A percentile compares a stretch with the other conserved stretches of the same genome.
phyloP scores from a whole-genome alignment of 345 rosid species.

The Gossypium longicalyx region DNA sequence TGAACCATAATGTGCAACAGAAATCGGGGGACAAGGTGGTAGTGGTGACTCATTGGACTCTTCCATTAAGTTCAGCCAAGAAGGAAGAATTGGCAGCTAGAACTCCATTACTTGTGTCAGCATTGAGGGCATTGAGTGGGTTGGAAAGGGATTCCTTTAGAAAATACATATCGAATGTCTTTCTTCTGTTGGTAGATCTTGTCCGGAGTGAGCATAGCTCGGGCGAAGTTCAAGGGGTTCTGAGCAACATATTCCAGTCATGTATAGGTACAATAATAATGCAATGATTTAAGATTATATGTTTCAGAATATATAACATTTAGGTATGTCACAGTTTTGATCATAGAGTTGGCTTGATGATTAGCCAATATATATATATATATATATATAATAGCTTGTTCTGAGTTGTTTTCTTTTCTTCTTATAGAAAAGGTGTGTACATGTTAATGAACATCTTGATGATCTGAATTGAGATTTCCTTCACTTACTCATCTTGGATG shows the following conservation, averaged over 20 bases:
- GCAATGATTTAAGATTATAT: constrained; percentile 17
- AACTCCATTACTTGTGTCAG: constrained; percentile 56
- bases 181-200: constrained; percentile 78
- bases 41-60: constrained; percentile 44
- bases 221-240: constrained; percentile 61
- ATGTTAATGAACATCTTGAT: not conserved
- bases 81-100: constrained; percentile 87
- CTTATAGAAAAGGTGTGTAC: not conserved
- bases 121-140: constrained; percentile 48
- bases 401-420: not conserved
- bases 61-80: constrained; percentile 61
- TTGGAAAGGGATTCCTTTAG: constrained; percentile 51
- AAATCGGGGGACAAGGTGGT: constrained; percentile 27
- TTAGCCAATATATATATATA: not conserved
- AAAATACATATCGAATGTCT: constrained; percentile 45
- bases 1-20: constrained; percentile 15
- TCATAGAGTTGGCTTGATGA: constrained; percentile 12
- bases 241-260: constrained; percentile 63
- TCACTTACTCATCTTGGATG: not conserved
- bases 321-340: constrained; percentile 31
- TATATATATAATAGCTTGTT: not conserved
- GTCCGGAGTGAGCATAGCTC: constrained; percentile 87
- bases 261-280: constrained; percentile 77
- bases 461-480: not conserved
- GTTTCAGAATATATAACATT: not conserved